Evolutionary conservation across 2,329 filamentous ascomycete genomes (phyloP), one percentile per base, ranked within the genome.

Genomic region (Sporothrix pseudoabietina): DNA sequence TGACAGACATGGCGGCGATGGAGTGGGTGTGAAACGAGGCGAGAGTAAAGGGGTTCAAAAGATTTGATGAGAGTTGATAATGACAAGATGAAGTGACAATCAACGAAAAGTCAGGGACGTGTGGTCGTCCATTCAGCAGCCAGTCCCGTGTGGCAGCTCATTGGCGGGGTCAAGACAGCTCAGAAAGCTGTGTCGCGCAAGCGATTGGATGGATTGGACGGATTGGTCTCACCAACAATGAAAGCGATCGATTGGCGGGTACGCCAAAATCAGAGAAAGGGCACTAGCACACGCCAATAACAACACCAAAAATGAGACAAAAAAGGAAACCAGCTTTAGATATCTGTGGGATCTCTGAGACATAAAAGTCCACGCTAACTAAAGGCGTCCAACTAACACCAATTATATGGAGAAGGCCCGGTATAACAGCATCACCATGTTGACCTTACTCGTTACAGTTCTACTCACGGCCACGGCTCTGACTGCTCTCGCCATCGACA

Each of bases 1-100:
- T 88, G 85, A 89, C 87, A 71, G 72, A 79, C 19, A 30, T 61
- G 32, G 32, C 41, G 57, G 39, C 8, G 35, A 54, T 49, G 52
- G 1, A 19, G 39, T 39, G 1, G 10, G 16, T 4, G 44, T 44
- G 65, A n/a, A 26, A 12, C 12, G 63, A 44, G 16, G 59, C 12
- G n/a, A 41, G 32, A 16, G 32, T 63, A 41, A 26, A n/a, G 4
- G 1, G 10, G 26, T n/a, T 22, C 5, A 54, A 8, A 9, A 54
- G 52, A 55, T 26, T n/a, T 5, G n/a, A 22, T 26, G 52, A 10
- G 16, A 26, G 52, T 26, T 10, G 22, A 55, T 2, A 12, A 47
- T 10, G 41, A 47, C 39, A 41, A 41, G 41, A 12, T 12, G 10
- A 47, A 47, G 41, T 47, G 41, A 14, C 9, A 47, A 41, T 6